Evolutionary conservation across 176 grass and related monocot species (phyloP), one percentile per base, ranked within the genome.

Genomic region (Raddia guianensis): DNA sequence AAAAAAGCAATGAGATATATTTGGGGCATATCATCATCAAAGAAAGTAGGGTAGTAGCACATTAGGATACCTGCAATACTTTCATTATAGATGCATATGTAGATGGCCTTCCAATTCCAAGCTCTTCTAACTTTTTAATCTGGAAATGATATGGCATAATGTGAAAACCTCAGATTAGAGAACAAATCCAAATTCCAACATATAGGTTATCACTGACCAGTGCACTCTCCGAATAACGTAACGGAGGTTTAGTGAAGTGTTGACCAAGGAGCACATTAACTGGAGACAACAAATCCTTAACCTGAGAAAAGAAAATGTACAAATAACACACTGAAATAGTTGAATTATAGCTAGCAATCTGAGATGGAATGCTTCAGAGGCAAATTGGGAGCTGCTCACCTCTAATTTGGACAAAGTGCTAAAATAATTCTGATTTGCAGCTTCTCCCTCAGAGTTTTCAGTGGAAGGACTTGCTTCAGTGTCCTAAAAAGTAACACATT

Each of bases 81-180:
- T 87, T 98, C 88, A 98, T 91, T 90, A 92, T 95, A 79, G 92
- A 80, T 12, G 95, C 90, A 45, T 98, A 98, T 43, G 95, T 98
- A 40, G 95, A 98, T 1, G 95, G 95, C 80, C 95, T 93, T 95
- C 95, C 92, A 73, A 95, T 98, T 82, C 92, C 95, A 84, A 98
- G 95, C 88, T 98, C 92, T 87, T 98, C 95, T 76, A 98, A 79
- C 49, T 88, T 95, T 89, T 98, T 98, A 83, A 95, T 87, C 95
- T 98, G 83, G 79, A 83, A 32, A 80, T 75, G 49, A 66, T n/a
- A 83, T 49, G 42, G 8, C 18, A 46, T 5, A 45, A 42, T 10
- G n/a, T 72, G 40, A 78, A 57, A 72, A 65, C 72, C 49, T 66
- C 53, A 49, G 34, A 21, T 83, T 56, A 57, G 35, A 75, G 53